These are phyloP conservation scores for Pestalotiopsis sp. DNA, from an alignment of 2,329 filamentous ascomycete genomes.

Conservation along the genomic window DNA sequence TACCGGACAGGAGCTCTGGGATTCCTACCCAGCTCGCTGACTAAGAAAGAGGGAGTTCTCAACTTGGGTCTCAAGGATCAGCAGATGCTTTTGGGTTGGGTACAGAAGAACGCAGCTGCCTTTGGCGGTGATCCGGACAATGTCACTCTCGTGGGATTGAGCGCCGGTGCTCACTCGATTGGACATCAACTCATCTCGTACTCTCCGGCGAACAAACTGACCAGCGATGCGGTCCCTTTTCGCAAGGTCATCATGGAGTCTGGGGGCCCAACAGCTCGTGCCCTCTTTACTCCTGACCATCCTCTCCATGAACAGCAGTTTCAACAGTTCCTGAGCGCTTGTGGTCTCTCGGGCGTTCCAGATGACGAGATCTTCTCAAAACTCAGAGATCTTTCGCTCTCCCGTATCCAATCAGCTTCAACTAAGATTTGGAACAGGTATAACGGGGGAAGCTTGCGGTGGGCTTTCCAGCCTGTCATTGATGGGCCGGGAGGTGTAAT, in stretches of 20 bases:
- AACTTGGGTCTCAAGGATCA: constrained; percentile 70
- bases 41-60: constrained; percentile 55
- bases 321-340: constrained; percentile 54
- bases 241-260: constrained; percentile 59
- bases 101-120: constrained; percentile 57
- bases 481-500: constrained; percentile 59
- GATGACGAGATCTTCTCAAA: constrained; percentile 52
- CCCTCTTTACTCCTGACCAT: constrained; percentile 55
- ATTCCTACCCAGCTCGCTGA: constrained; percentile 62
- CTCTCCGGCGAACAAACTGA: constrained; percentile 35
- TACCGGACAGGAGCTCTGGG: constrained; percentile 70
- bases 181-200: constrained; percentile 68
- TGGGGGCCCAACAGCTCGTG: constrained; percentile 57
- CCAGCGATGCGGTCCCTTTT: constrained; percentile 43
- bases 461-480: constrained; percentile 72
- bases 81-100: constrained; percentile 60
- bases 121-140: constrained; percentile 63
- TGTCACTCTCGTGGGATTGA: constrained; percentile 64
- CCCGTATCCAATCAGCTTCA: constrained; percentile 42
- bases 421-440: constrained; percentile 46
- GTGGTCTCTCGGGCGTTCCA: constrained; percentile 49
- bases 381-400: constrained; percentile 47
- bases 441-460: constrained; percentile 44
- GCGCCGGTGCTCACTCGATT: constrained; percentile 66
- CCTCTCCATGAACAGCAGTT: constrained; percentile 60